Base-by-base conservation (phyloP, 352 stramenopile species). In the Phytophthora melonis region DNA sequence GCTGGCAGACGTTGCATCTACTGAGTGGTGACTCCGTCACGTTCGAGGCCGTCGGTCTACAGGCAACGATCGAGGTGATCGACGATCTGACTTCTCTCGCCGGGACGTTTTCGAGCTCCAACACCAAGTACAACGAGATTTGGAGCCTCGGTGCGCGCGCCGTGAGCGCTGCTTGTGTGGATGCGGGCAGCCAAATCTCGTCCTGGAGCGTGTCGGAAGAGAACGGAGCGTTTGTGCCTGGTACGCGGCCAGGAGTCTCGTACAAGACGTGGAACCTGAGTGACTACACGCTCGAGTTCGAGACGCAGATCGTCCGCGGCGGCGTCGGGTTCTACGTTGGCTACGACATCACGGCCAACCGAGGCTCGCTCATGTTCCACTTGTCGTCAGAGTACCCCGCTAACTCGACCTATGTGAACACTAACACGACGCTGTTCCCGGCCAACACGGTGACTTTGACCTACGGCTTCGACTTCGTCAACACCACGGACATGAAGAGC, bases 111-210 rank as follows among this genome's bases (percentile, higher is more conserved):
- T 70, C 65, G 25, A 80, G 74, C 62, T 77, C 70, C 19, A 80
- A 75, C 39, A 13, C 68, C 25, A 80, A 78, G 65, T 78, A 75
- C 70, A 54, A 80, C 62, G 63, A 77, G 61, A 78, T 80, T 54
- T 80, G 74, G 74, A 58, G 53, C 18, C 58, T 80, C 2, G 74
- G 70, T 53, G 56, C 62, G 19, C 69, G 70, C n/a, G 72, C 74
- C 21, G 61, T 80, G 34, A 75, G 64, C n/a, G 74, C 70, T 5
- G 74, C 74, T 14, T 80, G 74, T 36, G 13, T 80, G 25, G 72
- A 80, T 41, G 70, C 65, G 11, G 53, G 58, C 23, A 77, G 68
- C 21, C 74, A 80, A 41, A 36, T 78, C 5, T 53, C 70, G 34
- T 78, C 64, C 27, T 80, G 74, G 74, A 69, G 52, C 5, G 63